Percentiles rank a stretch among this genome's conserved stretches.
Conservation (phyloP, 495 filamentous ascomycete genomes). For the Sabuloglossum arenarium region DNA sequence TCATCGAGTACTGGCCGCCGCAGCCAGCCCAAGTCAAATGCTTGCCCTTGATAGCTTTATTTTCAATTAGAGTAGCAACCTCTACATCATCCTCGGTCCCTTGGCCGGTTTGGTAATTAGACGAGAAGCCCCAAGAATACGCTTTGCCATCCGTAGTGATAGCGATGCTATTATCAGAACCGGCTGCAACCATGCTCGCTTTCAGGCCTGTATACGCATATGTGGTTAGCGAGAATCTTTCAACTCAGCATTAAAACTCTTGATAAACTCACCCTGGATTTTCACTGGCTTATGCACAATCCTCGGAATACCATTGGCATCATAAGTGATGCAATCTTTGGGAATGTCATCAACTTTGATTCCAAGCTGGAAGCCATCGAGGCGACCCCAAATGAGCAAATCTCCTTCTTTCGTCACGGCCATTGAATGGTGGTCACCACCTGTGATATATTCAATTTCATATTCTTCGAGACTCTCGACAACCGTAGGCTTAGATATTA, state of each 20-base stretch:
- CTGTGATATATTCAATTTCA: slow-evolving; percentile 32
- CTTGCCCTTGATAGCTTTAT: slow-evolving; percentile 34
- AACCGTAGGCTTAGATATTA: slow-evolving; percentile 33
- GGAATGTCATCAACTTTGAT: slow-evolving; percentile 26
- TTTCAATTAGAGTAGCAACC: slow-evolving; percentile 37
- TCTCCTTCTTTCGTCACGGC: slow-evolving; percentile 39
- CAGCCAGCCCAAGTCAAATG: slow-evolving; percentile 35
- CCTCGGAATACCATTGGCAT: slow-evolving; percentile 30
- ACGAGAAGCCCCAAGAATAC: slow-evolving; percentile 50
- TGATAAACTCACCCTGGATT: slow-evolving; percentile 17
- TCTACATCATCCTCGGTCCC: slow-evolving; percentile 36
- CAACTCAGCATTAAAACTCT: neutral
- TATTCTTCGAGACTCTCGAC: slow-evolving; percentile 36
- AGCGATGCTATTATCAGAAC: slow-evolving; percentile 38
- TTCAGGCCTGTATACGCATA: slow-evolving; percentile 15
- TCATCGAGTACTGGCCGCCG: slow-evolving; percentile 45
- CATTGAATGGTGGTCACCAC: slow-evolving; percentile 47
- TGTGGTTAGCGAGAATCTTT: slow-evolving; percentile 17
- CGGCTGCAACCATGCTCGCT: slow-evolving; percentile 20
- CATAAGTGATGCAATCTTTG: slow-evolving; percentile 34
- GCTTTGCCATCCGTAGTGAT: slow-evolving; percentile 36
- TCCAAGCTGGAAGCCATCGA: slow-evolving; percentile 42
- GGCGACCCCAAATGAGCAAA: slow-evolving; percentile 46
- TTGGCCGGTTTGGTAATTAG: slow-evolving; percentile 45
- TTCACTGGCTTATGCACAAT: slow-evolving; percentile 33